Evolutionary conservation across 2,329 filamentous ascomycete genomes (phyloP).

Genomic region (Ophiostoma sp.): DNA sequence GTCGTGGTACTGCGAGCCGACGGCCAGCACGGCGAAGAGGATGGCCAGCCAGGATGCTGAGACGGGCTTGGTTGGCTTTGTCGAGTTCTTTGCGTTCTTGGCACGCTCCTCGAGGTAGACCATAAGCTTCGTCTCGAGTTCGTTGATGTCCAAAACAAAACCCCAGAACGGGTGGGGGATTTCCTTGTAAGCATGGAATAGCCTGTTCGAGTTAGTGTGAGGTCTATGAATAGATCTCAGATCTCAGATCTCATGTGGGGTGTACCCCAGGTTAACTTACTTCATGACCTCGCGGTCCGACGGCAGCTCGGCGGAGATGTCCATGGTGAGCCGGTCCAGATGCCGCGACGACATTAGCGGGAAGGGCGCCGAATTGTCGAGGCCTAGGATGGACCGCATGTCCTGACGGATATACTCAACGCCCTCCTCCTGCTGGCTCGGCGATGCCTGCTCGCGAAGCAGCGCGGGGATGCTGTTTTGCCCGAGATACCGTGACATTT

Average conservation of each 20-base stretch:
- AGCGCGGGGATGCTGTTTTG: constrained; percentile 69
- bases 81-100: constrained; percentile 51
- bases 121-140: constrained; percentile 64
- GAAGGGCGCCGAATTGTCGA: constrained; percentile 66
- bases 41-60: constrained; percentile 67
- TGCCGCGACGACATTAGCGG: constrained; percentile 66
- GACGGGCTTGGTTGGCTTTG: constrained; percentile 51
- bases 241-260: background rate
- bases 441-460: constrained; percentile 60
- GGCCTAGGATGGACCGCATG: constrained; percentile 65
- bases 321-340: constrained; percentile 59
- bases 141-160: constrained; percentile 65
- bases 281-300: constrained; percentile 67
- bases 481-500: constrained; percentile 61
- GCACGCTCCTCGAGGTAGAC: constrained; percentile 65
- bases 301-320: constrained; percentile 62
- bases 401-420: constrained; percentile 60
- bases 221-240: background rate
- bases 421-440: constrained; percentile 52
- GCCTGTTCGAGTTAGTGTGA: constrained; percentile 40
- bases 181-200: constrained; percentile 67
- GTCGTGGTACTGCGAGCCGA: constrained; percentile 67
- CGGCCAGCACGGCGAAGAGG: constrained; percentile 64
- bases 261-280: constrained; percentile 43
- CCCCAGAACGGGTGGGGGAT: constrained; percentile 69